Evolutionary conservation across 352 stramenopile genomes (phyloP).

Genomic region (Phytopythium delawarense): DNA sequence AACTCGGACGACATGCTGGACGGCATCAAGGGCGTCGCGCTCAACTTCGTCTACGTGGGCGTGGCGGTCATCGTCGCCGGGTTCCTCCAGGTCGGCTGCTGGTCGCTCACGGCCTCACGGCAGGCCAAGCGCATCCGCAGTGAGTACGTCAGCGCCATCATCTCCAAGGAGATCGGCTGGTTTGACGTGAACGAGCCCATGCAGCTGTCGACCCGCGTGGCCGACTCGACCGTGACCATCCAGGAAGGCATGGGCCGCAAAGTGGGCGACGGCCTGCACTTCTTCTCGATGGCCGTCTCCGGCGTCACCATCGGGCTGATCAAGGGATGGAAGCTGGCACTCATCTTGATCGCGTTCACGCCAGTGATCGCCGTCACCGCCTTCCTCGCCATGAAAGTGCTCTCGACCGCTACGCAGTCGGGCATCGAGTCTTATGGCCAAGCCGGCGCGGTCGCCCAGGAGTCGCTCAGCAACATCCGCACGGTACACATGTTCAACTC

Average conservation of each 20-base stretch:
- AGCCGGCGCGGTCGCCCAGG: conserved; percentile 49
- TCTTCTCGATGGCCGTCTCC: conserved; percentile 32
- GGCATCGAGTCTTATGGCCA: conserved; percentile 42
- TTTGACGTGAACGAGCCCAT: conserved; percentile 67
- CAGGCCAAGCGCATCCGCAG: conserved; percentile 56
- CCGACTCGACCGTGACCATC: conserved; percentile 44
- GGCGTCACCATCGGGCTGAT: conserved; percentile 43
- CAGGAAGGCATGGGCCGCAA: conserved; percentile 54
- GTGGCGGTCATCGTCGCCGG: conserved; percentile 44
- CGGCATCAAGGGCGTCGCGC: conserved; percentile 30
- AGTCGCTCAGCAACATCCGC: conserved; percentile 49
- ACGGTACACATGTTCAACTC: conserved; percentile 64
- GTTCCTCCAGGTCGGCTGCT: conserved; percentile 55
- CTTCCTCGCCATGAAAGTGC: conserved; percentile 28
- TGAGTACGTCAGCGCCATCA: conserved; percentile 48
- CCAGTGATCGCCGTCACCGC: conserved; percentile 32
- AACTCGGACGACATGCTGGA: conserved; percentile 17
- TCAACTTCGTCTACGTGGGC: conserved; percentile 56
- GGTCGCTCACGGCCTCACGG: conserved; percentile 55
- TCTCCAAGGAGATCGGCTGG: conserved; percentile 65
- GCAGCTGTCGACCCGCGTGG: conserved; percentile 42
- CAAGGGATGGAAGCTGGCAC: conserved; percentile 52
- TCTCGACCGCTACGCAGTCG: conserved; percentile 23
- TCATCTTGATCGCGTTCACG: conserved; percentile 44
- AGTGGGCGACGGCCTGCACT: conserved; percentile 32